Evolutionary conservation across 2,329 filamentous ascomycete species (phyloP).

Genomic region (Alternaria panax): DNA sequence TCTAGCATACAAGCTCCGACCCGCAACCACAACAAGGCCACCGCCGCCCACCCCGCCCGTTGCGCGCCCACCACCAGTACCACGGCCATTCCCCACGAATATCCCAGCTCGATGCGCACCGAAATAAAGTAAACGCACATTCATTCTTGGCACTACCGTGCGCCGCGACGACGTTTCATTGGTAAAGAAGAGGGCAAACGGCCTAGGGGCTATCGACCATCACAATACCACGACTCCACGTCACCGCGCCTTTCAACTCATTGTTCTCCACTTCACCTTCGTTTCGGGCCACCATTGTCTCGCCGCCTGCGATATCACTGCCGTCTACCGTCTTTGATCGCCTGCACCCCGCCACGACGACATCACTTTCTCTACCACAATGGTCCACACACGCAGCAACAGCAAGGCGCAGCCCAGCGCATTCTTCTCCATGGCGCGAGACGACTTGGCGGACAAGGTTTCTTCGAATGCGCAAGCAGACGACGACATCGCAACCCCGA

Average conservation of each 20-base stretch:
- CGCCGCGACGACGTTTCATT: conserved; percentile 14
- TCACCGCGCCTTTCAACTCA: conserved; percentile 26
- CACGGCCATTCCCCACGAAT: not conserved
- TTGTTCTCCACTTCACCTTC: conserved; percentile 14
- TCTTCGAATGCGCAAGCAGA: conserved; percentile 24
- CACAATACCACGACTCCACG: conserved; percentile 23
- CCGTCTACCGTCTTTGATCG: not conserved
- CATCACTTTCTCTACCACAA: conserved; percentile 1
- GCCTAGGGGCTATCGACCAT: conserved; percentile 16
- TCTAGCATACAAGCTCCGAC: conserved; percentile 22
- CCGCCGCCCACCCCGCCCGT: conserved; percentile 23
- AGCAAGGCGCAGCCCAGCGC: conserved; percentile 15
- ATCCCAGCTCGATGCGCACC: conserved; percentile 19
- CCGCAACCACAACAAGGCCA: conserved; percentile 24
- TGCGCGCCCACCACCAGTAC: conserved; percentile 21
- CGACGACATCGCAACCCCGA: conserved; percentile 52
- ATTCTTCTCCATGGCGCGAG: conserved; percentile 29
- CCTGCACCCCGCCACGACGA: conserved; percentile 6
- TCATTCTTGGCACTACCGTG: conserved; percentile 16
- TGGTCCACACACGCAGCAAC: conserved; percentile 3
- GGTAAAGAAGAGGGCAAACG: conserved; percentile 24
- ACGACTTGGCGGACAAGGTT: conserved; percentile 23
- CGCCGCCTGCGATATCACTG: not conserved
- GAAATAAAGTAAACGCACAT: conserved; percentile 10
- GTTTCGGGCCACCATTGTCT: conserved; percentile 9